Evolutionary conservation across 1,139 yeast species (phyloP).

Genomic region (Yamadazyma spencermartinsiae): DNA sequence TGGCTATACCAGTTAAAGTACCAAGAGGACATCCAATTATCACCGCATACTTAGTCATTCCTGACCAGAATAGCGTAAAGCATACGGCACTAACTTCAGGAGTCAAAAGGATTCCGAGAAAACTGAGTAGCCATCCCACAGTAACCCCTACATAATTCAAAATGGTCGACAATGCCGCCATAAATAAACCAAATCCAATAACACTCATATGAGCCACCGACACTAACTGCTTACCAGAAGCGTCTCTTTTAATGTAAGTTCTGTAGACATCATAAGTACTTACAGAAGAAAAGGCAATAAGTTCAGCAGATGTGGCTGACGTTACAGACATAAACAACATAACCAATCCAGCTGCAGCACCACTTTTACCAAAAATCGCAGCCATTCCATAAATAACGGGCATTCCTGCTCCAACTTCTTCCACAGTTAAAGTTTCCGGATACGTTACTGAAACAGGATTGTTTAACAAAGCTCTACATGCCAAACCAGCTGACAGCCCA

Average conservation of each 20-base stretch:
- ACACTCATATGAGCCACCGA: conserved; percentile 28
- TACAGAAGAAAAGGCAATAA: conserved; percentile 38
- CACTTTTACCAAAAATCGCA: conserved; percentile 32
- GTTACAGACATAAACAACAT: conserved; percentile 40
- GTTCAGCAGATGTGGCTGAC: conserved; percentile 39
- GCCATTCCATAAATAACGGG: conserved; percentile 20
- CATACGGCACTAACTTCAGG: conserved; percentile 40
- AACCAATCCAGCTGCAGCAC: conserved; percentile 36
- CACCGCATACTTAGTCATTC: conserved; percentile 43
- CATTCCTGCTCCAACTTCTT: conserved; percentile 22
- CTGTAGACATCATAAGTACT: conserved; percentile 37
- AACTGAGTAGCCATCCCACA: conserved; percentile 31
- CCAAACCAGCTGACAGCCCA: conserved; percentile 36
- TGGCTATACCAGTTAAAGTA: conserved; percentile 41
- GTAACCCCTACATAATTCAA: conserved; percentile 32
- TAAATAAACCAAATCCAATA: conserved; percentile 25
- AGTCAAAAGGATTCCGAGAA: conserved; percentile 32
- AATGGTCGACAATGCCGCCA: conserved; percentile 30
- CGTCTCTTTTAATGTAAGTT: conserved; percentile 33
- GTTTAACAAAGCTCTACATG: conserved; percentile 31
- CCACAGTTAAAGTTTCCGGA: conserved; percentile 23
- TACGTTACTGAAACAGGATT: conserved; percentile 30
- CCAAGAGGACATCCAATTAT: conserved; percentile 49
- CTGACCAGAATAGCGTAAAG: conserved; percentile 46
- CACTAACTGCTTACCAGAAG: conserved; percentile 33